Conservation (phyloP, 148 eudicot genomes). For the Dysphania ambrosioides region DNA sequence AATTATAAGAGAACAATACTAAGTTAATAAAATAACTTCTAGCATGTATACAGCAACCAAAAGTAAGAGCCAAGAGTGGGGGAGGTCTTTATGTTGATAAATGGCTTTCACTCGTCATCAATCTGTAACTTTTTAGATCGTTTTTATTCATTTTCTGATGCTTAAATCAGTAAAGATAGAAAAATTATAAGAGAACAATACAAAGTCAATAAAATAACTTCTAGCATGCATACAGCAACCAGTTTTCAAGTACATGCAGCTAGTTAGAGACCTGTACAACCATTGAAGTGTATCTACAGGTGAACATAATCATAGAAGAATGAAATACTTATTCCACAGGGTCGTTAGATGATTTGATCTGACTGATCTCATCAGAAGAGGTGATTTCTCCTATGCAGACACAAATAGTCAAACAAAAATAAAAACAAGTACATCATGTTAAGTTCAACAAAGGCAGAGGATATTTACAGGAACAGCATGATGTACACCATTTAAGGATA, state of each 20-base stretch:
- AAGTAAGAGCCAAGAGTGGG: not conserved
- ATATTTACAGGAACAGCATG: not conserved
- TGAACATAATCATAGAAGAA: not conserved
- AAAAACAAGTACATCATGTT: not conserved
- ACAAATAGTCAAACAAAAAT: no score
- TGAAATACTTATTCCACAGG: not conserved
- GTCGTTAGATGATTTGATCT: no score
- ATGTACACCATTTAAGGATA: not conserved
- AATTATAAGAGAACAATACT: not conserved
- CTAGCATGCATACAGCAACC: not conserved
- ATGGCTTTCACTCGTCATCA: not conserved
- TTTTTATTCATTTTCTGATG: not conserved
- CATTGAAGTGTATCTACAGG: not conserved
- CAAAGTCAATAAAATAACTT: no score
- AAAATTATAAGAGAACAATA: not conserved
- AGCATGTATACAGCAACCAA: no score
- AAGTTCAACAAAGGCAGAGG: not conserved
- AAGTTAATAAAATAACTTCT: not conserved
- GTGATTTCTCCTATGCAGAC: not conserved
- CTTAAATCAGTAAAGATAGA: not conserved
- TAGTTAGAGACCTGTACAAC: not conserved
- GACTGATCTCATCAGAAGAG: not conserved
- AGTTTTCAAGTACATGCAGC: not conserved
- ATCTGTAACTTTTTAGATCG: not conserved
- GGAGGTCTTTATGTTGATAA: not conserved